phyloP scores from a whole-genome alignment of 1,284 basidiomycete genomes.

The Ceratobasidium sp. region DNA sequence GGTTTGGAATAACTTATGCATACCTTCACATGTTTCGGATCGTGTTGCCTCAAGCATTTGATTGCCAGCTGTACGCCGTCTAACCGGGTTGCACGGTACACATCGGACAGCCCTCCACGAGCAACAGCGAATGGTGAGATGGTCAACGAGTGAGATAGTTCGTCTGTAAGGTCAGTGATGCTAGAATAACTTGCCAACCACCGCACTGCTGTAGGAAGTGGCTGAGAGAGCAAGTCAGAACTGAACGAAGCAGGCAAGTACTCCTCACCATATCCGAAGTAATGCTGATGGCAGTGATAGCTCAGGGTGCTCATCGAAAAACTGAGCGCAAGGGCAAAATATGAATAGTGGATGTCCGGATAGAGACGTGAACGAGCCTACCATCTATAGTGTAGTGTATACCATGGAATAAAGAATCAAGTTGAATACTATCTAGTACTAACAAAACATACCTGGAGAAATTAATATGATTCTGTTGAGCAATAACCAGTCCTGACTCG shows the following conservation, averaged over 20 bases:
- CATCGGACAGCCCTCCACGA: neutral
- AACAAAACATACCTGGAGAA: too few relatives aligned
- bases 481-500: too few relatives aligned
- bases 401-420: too few relatives aligned
- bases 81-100: neutral
- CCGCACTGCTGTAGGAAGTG: neutral
- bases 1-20: neutral
- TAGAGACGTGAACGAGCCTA: too few relatives aligned
- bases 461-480: too few relatives aligned
- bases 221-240: neutral
- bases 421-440: too few relatives aligned
- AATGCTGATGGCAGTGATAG: neutral
- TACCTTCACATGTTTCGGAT: neutral
- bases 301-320: neutral
- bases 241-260: too few relatives aligned
- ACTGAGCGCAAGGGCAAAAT: neutral
- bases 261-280: neutral
- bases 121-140: neutral
- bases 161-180: conserved; percentile 1
- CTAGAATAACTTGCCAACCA: neutral
- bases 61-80: neutral
- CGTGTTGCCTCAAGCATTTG: neutral
- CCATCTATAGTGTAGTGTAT: too few relatives aligned
- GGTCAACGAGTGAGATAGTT: neutral
- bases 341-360: too few relatives aligned